Percentiles rank a stretch among this genome's conserved stretches.
Conservation (phyloP, 2,329 filamentous ascomycete species). For the Ceratocystis smalleyi region DNA sequence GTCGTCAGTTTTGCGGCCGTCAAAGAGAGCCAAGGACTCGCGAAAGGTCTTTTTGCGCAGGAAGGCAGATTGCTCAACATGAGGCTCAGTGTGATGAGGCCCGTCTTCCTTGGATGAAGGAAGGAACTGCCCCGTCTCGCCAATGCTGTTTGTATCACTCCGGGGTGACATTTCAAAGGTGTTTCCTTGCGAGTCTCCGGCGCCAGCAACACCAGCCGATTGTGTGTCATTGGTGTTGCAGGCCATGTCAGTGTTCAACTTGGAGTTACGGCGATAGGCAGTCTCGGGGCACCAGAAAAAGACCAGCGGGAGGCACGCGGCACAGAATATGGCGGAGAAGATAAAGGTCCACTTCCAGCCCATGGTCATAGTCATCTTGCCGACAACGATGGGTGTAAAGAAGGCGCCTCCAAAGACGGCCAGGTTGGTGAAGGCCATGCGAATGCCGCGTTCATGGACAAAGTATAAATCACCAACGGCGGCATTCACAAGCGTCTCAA, state of each 20-base stretch:
- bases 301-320: conserved; percentile 50
- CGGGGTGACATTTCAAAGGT: conserved; percentile 3
- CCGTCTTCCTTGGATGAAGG: background rate
- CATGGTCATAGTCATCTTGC: conserved; percentile 61
- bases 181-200: background rate
- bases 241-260: conserved; percentile 54
- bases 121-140: background rate
- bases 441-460: conserved; percentile 66
- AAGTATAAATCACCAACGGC: conserved; percentile 81
- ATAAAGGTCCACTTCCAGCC: conserved; percentile 85
- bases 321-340: conserved; percentile 72
- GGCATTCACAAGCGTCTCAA: conserved; percentile 79
- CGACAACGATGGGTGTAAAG: conserved; percentile 74
- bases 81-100: background rate
- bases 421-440: conserved; percentile 65
- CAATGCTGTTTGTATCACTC: background rate
- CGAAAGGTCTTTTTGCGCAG: conserved; percentile 41
- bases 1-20: conserved; percentile 68
- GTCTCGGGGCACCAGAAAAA: conserved; percentile 77
- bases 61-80: background rate
- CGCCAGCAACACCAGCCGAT: background rate
- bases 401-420: conserved; percentile 42
- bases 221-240: conserved; percentile 22
- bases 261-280: conserved; percentile 44
- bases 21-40: conserved; percentile 53